Conservation (phyloP, 2,329 filamentous ascomycete genomes). For the Thelonectria rubi region DNA sequence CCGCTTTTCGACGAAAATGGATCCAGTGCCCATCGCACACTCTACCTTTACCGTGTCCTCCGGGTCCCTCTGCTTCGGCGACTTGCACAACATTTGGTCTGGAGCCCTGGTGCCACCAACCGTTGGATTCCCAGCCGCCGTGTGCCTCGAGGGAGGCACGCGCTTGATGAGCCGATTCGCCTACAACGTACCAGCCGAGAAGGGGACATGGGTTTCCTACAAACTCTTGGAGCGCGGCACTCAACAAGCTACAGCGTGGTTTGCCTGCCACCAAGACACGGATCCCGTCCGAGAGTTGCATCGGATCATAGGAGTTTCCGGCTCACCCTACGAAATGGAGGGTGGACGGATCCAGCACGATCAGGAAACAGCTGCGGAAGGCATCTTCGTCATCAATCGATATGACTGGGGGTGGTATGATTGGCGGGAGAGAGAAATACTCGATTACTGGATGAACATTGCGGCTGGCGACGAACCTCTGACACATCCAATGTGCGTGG, state of each 20-base stretch:
- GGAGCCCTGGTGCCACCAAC: neutral
- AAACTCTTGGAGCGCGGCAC: neutral
- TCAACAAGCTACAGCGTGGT: neutral
- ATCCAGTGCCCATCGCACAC: no score
- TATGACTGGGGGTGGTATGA: no score
- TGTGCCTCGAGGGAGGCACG: no score
- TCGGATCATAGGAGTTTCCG: no score
- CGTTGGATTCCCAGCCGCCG: no score
- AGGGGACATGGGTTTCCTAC: neutral
- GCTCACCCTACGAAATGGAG: no score
- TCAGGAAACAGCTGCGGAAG: no score
- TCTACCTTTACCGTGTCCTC: slow-evolving; percentile 10
- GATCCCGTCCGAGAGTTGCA: neutral
- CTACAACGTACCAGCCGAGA: neutral
- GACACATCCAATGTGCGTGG: neutral
- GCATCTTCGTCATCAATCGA: no score
- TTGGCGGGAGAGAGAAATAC: neutral
- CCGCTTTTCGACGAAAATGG: no score
- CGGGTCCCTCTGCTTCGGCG: slow-evolving; percentile 14
- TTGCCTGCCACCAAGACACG: neutral
- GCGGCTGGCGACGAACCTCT: neutral
- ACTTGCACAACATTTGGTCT: slow-evolving; percentile 14
- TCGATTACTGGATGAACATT: neutral
- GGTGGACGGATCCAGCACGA: no score
- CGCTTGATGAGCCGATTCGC: no score